Evolutionary conservation across 2,329 filamentous ascomycete genomes (phyloP).

Genomic region (Albifimbria verrucaria): DNA sequence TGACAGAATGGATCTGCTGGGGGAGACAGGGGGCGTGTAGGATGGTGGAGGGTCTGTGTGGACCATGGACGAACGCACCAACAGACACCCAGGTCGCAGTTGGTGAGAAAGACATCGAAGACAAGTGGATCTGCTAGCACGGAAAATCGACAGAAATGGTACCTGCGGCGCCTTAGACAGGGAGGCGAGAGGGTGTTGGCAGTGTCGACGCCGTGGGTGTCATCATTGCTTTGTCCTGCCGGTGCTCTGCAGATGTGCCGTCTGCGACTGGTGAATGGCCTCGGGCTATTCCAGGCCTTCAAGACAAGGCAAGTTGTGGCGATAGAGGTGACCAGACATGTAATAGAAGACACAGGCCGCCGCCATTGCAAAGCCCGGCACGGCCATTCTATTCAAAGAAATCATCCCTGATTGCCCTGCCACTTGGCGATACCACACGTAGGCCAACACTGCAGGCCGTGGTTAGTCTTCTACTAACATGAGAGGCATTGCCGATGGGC

Average conservation of each 20-base stretch:
- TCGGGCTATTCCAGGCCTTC: background rate
- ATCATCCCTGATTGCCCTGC: too few relatives aligned
- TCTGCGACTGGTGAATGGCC: background rate
- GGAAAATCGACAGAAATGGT: constrained; percentile 24
- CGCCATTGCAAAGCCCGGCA: too few relatives aligned
- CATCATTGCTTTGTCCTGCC: constrained; percentile 14
- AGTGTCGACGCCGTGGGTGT: constrained; percentile 11
- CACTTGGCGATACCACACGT: too few relatives aligned
- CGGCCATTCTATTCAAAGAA: too few relatives aligned
- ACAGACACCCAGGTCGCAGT: constrained; percentile 13
- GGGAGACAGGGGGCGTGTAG: background rate
- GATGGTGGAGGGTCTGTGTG: constrained; percentile 28
- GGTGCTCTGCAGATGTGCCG: constrained; percentile 10
- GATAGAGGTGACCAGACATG: background rate
- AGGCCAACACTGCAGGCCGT: too few relatives aligned
- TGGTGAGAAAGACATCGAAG: constrained; percentile 14
- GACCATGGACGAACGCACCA: constrained; percentile 24
- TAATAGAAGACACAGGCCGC: too few relatives aligned
- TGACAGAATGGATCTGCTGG: constrained; percentile 27
- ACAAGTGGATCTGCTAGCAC: constrained; percentile 23
- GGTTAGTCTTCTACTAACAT: background rate
- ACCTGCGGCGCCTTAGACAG: constrained; percentile 25
- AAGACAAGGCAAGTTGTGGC: constrained; percentile 7
- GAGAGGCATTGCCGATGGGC: background rate
- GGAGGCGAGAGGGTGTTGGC: constrained; percentile 12